Evolutionary conservation across 2,329 filamentous ascomycete genomes (phyloP).

Genomic region (Pestalotiopsis sp.): DNA sequence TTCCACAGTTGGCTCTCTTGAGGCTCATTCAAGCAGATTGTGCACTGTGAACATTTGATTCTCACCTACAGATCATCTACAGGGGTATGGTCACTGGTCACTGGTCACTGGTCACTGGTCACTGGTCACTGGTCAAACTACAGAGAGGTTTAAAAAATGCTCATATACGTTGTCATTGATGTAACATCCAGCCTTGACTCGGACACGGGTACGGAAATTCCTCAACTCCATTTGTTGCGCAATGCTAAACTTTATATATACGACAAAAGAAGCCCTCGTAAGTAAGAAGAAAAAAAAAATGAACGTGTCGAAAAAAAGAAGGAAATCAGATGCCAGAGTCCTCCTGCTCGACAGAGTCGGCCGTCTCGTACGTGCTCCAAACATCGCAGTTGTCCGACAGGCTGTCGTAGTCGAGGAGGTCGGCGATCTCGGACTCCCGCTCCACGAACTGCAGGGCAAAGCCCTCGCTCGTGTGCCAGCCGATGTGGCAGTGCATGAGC

Average conservation of each 20-base stretch:
- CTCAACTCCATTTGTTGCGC: background rate
- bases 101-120: too few relatives aligned
- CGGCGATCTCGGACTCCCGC: constrained; percentile 7
- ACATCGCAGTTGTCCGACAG: constrained; percentile 4
- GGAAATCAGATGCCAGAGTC: constrained; percentile 11
- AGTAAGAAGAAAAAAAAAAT: background rate
- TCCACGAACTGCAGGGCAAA: constrained; percentile 14
- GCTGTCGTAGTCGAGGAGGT: constrained; percentile 7
- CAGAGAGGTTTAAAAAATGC: too few relatives aligned
- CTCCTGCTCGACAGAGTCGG: constrained; percentile 1
- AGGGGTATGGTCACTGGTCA: too few relatives aligned
- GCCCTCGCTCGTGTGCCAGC: constrained; percentile 12
- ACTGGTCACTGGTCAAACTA: too few relatives aligned
- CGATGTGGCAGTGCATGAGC: constrained; percentile 16
- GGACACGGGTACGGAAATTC: background rate
- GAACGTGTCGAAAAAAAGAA: background rate
- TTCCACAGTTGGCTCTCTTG: too few relatives aligned
- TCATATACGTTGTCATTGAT: background rate
- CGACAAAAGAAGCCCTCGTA: background rate
- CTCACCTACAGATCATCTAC: too few relatives aligned
- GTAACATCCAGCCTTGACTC: background rate
- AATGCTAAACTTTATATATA: background rate
- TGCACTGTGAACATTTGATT: too few relatives aligned
- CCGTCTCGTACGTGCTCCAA: constrained; percentile 5
- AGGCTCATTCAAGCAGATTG: too few relatives aligned